Evolutionary conservation across 768 basidiomycete genomes (phyloP), one percentile per base, ranked within the genome.

Genomic region (Hypsizygus marmoreus): DNA sequence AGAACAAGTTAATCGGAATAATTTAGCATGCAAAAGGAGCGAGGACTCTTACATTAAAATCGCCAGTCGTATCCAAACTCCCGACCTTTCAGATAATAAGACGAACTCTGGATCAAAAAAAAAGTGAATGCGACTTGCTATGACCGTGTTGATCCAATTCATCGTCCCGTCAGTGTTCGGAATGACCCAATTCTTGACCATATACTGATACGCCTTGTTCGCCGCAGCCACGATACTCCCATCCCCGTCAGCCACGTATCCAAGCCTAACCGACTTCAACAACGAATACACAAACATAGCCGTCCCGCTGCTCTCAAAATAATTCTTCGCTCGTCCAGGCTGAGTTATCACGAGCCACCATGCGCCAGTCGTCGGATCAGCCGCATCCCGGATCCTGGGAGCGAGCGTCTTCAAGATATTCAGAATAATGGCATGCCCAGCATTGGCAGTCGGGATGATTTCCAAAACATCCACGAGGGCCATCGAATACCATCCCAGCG

Each of bases 261-360:
- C 73, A 30, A 67, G 43, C 47, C 75, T 63, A n/a, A 75, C 68
- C 4, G 63, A 73, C 46, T 74, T 74, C 52, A 79, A 47, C 32
- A 77, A 51, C 0, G 74, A 47, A 53, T 77, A 79, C 3, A 75
- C 70, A 45, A 68, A 76, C 76, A 77, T 77, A 33, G 67, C 61
- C 9, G 64, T 53, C 1, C 68, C 75, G 47, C 72, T 74, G 58
- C 73, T 74, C 63, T 79, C 76, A 45, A 77, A 75, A 50, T 77
- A 77, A 49, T 79, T 79, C 28, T 61, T 61, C 20, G 59, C 54
- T 14, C 74, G 55, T 19, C 73, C 73, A 12, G 76, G 73, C 52
- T 77, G 70, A 8, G 70, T 73, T 20, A 76, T 63, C n/a, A 79
- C 75, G 22, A 76, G 65, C 76, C 75, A 77, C 74, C 75, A 79